Percentiles rank a stretch among this genome's conserved stretches.
Evolutionary conservation across 805 yeast genomes (phyloP).

Genomic region (Schwanniomyces pseudopolymorphus): DNA sequence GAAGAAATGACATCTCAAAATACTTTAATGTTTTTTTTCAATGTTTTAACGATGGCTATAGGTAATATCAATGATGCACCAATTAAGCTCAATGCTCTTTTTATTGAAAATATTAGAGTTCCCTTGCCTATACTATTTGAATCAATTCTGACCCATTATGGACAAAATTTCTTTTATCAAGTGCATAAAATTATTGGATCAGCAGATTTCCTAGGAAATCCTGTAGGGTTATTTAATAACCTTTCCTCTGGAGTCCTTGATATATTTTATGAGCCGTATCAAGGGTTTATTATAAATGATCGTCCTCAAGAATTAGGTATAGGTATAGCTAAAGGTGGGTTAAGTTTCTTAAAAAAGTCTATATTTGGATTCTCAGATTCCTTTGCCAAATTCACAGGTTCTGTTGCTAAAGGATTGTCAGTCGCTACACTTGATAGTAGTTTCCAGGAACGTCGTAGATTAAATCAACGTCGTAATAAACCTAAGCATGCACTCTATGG

Average conservation of each 20-base stretch:
- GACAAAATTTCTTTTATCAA: conserved; percentile 89
- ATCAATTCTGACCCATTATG: conserved; percentile 79
- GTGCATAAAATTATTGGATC: conserved; percentile 91
- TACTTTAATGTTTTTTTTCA: conserved; percentile 72
- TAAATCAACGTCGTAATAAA: conserved; percentile 70
- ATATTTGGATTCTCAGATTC: conserved; percentile 95
- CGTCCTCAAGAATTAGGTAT: conserved; percentile 95
- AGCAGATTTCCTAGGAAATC: conserved; percentile 95
- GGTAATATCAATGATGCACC: conserved; percentile 98
- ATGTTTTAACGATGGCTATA: conserved; percentile 91
- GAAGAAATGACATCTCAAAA: conserved; percentile 64
- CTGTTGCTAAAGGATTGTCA: conserved; percentile 90
- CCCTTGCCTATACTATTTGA: conserved; percentile 73
- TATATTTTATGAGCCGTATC: conserved; percentile 95
- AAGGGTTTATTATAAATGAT: conserved; percentile 91
- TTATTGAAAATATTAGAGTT: conserved; percentile 85
- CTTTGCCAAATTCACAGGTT: conserved; percentile 87
- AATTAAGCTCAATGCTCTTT: conserved; percentile 78
- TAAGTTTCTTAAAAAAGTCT: conserved; percentile 90
- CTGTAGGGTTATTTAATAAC: conserved; percentile 93
- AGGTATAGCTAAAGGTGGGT: conserved; percentile 93
- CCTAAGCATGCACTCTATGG: conserved; percentile 87
- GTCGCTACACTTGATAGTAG: conserved; percentile 84
- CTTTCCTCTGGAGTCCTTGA: conserved; percentile 94
- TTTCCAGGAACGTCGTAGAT: conserved; percentile 79